Percentiles rank a stretch among this genome's conserved stretches.
phyloP scores from a whole-genome alignment of 306 rosid species.

The Trifolium pratense region DNA sequence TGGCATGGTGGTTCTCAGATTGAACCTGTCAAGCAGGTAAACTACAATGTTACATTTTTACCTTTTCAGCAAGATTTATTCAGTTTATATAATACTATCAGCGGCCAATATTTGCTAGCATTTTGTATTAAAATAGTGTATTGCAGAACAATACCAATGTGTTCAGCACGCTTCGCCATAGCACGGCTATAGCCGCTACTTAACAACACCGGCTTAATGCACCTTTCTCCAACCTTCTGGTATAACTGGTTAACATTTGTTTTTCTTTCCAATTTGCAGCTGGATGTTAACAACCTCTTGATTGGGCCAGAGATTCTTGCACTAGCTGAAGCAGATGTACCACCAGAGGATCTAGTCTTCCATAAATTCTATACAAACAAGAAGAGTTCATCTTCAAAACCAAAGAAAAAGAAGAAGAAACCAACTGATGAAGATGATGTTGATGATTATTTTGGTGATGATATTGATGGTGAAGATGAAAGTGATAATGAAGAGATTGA shows the following conservation, averaged over 20 bases:
- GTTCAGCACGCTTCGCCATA: too few relatives aligned
- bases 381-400: slow-evolving; percentile 65
- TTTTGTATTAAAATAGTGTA: neutral
- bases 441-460: slow-evolving; percentile 65
- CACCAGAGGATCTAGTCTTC: slow-evolving; percentile 92
- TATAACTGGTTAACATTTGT: slow-evolving; percentile 30
- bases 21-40: slow-evolving; percentile 93
- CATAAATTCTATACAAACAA: slow-evolving; percentile 88
- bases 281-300: slow-evolving; percentile 69
- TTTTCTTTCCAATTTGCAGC: slow-evolving; percentile 53
- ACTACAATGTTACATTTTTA: neutral
- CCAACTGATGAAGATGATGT: slow-evolving; percentile 66
- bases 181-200: neutral
- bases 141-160: neutral
- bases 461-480: slow-evolving; percentile 66
- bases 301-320: slow-evolving; percentile 82
- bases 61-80: slow-evolving; percentile 24
- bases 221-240: slow-evolving; percentile 3
- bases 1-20: slow-evolving; percentile 99
- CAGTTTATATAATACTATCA: neutral
- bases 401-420: slow-evolving; percentile 82
- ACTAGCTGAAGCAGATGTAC: slow-evolving; percentile 87
- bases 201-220: neutral
- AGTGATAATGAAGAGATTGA: slow-evolving; percentile 93
- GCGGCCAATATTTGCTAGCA: too few relatives aligned